phyloP scores from a whole-genome alignment of 805 yeast species.

The Candida taoyuanica region DNA sequence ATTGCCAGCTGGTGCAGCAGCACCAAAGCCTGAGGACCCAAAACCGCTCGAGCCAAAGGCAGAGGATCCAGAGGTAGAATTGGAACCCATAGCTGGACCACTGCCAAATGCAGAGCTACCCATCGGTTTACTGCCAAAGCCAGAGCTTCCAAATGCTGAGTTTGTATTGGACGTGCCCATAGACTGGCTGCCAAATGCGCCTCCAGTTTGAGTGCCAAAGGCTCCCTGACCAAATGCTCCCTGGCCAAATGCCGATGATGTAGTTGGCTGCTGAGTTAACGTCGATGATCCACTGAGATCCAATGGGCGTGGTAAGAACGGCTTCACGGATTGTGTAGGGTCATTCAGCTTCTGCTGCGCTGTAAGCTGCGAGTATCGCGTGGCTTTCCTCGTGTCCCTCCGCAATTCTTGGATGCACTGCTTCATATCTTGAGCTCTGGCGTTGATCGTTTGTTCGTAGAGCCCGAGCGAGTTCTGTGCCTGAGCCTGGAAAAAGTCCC shows the following conservation, averaged over 20 bases:
- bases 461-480: slow-evolving; percentile 32
- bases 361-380: slow-evolving; percentile 49
- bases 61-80: too few species aligned
- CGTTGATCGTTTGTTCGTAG: slow-evolving; percentile 36
- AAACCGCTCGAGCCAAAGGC: too few species aligned
- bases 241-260: slow-evolving; percentile 12
- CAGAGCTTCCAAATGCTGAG: slow-evolving; percentile 9
- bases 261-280: too few species aligned
- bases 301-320: slow-evolving; percentile 33
- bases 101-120: not conserved
- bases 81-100: slow-evolving; percentile 2
- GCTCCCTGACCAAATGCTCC: not conserved
- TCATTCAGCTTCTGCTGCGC: slow-evolving; percentile 30
- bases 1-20: slow-evolving; percentile 2
- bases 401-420: slow-evolving; percentile 35
- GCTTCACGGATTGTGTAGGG: slow-evolving; percentile 25
- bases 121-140: not conserved
- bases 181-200: not conserved
- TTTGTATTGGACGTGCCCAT: slow-evolving; percentile 1
- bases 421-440: slow-evolving; percentile 44
- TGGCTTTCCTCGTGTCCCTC: slow-evolving; percentile 44
- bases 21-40: slow-evolving; percentile 10
- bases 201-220: slow-evolving; percentile 1
- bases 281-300: slow-evolving; percentile 31
- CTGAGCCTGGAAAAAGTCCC: slow-evolving; percentile 41